Evolutionary conservation across 2,329 filamentous ascomycete species (phyloP).

Genomic region (Alternaria triticimaculans): DNA sequence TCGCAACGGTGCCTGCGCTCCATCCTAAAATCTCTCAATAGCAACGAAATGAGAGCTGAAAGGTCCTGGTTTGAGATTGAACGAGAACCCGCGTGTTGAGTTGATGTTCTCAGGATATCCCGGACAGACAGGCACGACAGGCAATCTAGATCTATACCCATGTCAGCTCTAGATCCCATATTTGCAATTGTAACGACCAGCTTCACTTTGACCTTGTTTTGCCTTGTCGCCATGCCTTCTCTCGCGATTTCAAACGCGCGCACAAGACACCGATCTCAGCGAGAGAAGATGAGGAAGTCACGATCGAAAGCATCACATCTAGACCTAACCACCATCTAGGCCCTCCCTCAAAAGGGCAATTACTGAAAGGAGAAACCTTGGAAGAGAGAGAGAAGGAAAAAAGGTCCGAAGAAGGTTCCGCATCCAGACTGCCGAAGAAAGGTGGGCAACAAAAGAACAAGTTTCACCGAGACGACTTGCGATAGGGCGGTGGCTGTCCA

Average conservation of each 20-base stretch:
- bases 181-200: neutral
- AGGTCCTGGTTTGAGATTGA: neutral
- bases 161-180: neutral
- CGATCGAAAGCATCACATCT: neutral
- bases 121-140: neutral
- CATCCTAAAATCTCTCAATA: neutral
- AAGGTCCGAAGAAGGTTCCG: neutral
- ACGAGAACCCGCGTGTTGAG: neutral
- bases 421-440: conserved; percentile 1
- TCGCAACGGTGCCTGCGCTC: neutral
- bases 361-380: neutral
- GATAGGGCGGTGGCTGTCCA: neutral
- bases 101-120: neutral
- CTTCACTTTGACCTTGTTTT: neutral
- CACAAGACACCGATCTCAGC: neutral
- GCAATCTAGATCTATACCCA: neutral
- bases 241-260: neutral
- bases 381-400: neutral
- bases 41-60: neutral
- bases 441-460: neutral
- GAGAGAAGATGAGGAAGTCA: neutral
- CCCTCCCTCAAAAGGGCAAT: neutral
- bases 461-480: neutral
- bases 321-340: neutral
- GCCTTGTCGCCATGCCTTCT: neutral